Evolutionary conservation across 2,329 filamentous ascomycete genomes (phyloP), one percentile per base, ranked within the genome.

Genomic region (Xylaria sp.): DNA sequence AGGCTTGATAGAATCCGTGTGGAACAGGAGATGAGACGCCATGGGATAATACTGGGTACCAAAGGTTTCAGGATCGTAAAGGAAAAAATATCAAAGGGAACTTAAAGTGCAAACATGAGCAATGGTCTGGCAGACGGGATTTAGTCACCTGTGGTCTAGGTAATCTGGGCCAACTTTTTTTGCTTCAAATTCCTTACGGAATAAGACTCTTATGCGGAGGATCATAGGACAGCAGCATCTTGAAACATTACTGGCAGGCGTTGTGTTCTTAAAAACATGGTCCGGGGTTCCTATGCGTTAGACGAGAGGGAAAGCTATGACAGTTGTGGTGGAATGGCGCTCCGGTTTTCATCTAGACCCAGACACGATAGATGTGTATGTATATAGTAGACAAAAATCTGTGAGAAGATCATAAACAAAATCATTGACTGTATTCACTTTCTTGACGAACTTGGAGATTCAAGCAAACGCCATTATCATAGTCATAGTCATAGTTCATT

Each of bases 1-100:
- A 69, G 59, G 71, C 68, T 42, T 73, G 57, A 70, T 47, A 31
- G 19, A 17, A 4, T 15, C 21, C 11, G 40, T n/a, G n/a, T n/a
- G n/a, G n/a, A n/a, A n/a, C n/a, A n/a, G n/a, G n/a, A n/a, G n/a
- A n/a, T n/a, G n/a, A n/a, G n/a, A n/a, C n/a, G n/a, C n/a, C n/a
- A n/a, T n/a, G n/a, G n/a, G n/a, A n/a, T n/a, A n/a, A n/a, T n/a
- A n/a, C n/a, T n/a, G n/a, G n/a, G n/a, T n/a, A n/a, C n/a, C n/a
- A n/a, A n/a, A n/a, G 28, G 28, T 31, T 31, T 31, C 28, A 9
- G 28, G 28, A 31, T 5, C 4, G 9, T 31, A 31, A 31, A 31
- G n/a, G n/a, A n/a, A n/a, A n/a, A n/a, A n/a, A n/a, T n/a, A n/a
- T n/a, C n/a, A n/a, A n/a, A n/a, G 4, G n/a, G 23, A 49, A 33